Evolutionary conservation across 805 yeast genomes (phyloP).

Genomic region (Ogataea salicorniae): DNA sequence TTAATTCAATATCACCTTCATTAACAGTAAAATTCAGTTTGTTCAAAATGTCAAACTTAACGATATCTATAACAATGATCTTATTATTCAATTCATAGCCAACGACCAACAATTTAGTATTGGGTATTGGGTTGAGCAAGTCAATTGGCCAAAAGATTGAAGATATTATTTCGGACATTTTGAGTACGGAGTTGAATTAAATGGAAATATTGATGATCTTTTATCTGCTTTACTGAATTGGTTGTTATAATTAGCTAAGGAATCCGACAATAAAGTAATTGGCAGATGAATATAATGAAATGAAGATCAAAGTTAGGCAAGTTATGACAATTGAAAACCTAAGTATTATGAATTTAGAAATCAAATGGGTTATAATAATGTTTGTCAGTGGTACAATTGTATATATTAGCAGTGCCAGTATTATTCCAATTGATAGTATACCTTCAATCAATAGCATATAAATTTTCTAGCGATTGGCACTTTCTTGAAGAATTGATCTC

Average conservation of each 20-base stretch:
- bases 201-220: neutral
- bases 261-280: constrained; percentile 5
- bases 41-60: constrained; percentile 12
- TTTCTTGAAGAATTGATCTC: too few relatives aligned
- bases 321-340: neutral
- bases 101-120: constrained; percentile 17
- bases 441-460: neutral
- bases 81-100: constrained; percentile 25
- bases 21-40: constrained; percentile 12
- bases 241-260: neutral
- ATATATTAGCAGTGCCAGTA: neutral
- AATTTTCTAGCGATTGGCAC: neutral
- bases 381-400: neutral
- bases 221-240: neutral
- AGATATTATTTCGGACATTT: constrained; percentile 3
- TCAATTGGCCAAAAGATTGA: constrained; percentile 30
- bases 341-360: neutral
- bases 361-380: neutral
- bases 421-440: neutral
- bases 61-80: constrained; percentile 23
- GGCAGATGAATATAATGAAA: constrained; percentile 1
- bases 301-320: neutral
- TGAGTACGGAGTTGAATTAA: neutral
- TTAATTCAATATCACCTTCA: constrained; percentile 19
- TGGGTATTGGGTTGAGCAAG: constrained; percentile 5